A percentile compares a stretch with the other conserved stretches of the same genome.
phyloP scores from a whole-genome alignment of 345 rosid species.

The Populus simonii region DNA sequence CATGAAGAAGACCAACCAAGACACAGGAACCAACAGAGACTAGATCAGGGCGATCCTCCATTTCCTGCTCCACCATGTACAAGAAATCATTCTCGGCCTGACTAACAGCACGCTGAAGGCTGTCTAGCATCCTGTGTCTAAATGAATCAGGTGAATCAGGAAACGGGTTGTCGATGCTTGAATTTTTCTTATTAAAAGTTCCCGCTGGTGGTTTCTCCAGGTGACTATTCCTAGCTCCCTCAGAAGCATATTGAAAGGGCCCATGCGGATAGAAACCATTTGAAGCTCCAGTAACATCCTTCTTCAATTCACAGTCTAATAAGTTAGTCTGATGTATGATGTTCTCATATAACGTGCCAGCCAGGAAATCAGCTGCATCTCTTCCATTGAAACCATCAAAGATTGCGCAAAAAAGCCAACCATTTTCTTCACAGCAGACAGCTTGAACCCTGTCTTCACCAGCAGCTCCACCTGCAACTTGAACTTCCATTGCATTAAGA shows the following conservation, averaged over 20 bases:
- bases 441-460: constrained; percentile 99
- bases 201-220: constrained; percentile 12
- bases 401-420: constrained; percentile 86
- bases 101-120: constrained; percentile 67
- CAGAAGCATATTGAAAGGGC: constrained; percentile 23
- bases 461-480: constrained; percentile 98
- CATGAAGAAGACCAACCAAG: constrained; percentile 73
- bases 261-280: constrained; percentile 23
- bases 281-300: constrained; percentile 23
- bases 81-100: constrained; percentile 89
- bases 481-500: constrained; percentile 70
- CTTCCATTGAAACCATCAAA: constrained; percentile 96
- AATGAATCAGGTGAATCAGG: constrained; percentile 39
- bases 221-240: constrained; percentile 14
- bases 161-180: background rate
- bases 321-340: constrained; percentile 52
- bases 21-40: constrained; percentile 96
- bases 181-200: constrained; percentile 8
- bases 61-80: constrained; percentile 94
- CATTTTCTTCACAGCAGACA: constrained; percentile 94
- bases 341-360: constrained; percentile 83
- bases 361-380: constrained; percentile 98
- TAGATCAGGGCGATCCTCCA: constrained; percentile 94
- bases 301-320: constrained; percentile 57
- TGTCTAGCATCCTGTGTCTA: constrained; percentile 65